Percentiles rank a stretch among this genome's conserved stretches.
Evolutionary conservation across 2,329 filamentous ascomycete species (phyloP).

Genomic region (Sporothrix pallida): DNA sequence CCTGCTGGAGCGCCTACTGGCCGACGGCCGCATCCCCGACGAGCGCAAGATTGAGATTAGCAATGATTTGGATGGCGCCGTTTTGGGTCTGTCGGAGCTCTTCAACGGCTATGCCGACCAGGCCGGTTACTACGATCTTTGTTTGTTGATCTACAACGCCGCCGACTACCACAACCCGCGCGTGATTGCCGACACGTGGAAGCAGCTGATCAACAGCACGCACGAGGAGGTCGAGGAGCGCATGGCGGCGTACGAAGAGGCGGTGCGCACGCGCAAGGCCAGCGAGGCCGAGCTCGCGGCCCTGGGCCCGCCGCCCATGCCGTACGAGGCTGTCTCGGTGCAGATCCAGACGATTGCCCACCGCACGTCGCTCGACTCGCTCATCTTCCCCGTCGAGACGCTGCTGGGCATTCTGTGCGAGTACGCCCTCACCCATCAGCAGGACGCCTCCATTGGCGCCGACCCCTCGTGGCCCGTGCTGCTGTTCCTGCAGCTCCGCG

Average conservation of each 20-base stretch:
- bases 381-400: conserved; percentile 67
- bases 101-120: conserved; percentile 92
- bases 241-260: conserved; percentile 46
- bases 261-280: conserved; percentile 44
- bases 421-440: conserved; percentile 64
- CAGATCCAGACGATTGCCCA: conserved; percentile 69
- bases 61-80: conserved; percentile 73
- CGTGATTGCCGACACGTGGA: conserved; percentile 85
- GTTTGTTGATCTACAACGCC: conserved; percentile 87
- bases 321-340: conserved; percentile 73
- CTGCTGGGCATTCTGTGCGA: conserved; percentile 67
- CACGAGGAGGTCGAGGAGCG: conserved; percentile 62
- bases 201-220: conserved; percentile 75
- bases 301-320: conserved; percentile 54
- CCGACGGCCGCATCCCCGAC: conserved; percentile 70
- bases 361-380: conserved; percentile 67
- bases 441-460: conserved; percentile 63
- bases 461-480: conserved; percentile 63
- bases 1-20: conserved; percentile 75
- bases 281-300: conserved; percentile 33
- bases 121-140: conserved; percentile 88
- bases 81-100: conserved; percentile 80
- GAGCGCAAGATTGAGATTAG: conserved; percentile 70
- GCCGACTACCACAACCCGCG: conserved; percentile 89
- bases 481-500: conserved; percentile 61